Conservation (phyloP, 2,329 filamentous ascomycete genomes). For the Paramyrothecium roridum region DNA sequence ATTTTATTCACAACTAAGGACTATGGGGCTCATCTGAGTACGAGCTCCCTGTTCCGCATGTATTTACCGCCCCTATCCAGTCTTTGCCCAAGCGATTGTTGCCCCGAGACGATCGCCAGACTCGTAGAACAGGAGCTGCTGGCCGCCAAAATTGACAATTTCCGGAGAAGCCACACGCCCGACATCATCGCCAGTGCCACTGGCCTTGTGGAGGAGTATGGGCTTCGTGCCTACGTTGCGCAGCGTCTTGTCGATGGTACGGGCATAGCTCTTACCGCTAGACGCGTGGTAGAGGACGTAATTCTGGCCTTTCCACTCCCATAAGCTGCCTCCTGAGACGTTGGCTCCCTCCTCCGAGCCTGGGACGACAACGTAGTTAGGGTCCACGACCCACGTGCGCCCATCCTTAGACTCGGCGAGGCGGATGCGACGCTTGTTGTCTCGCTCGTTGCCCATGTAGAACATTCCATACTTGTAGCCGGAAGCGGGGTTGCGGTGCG, state of each 20-base stretch:
- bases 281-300: slow-evolving; percentile 13
- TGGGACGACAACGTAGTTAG: slow-evolving; percentile 9
- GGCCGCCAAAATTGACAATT: slow-evolving; percentile 5
- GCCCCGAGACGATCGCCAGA: slow-evolving; percentile 11
- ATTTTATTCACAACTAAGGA: no score
- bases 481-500: slow-evolving; percentile 14
- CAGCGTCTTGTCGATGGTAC: slow-evolving; percentile 11
- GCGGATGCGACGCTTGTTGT: slow-evolving; percentile 18
- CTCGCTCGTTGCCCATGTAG: slow-evolving; percentile 20
- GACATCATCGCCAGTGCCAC: slow-evolving; percentile 6
- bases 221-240: slow-evolving; percentile 8
- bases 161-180: slow-evolving; percentile 11
- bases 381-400: slow-evolving; percentile 10
- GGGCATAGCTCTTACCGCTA: slow-evolving; percentile 12
- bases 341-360: slow-evolving; percentile 10
- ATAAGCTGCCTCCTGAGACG: slow-evolving; percentile 10
- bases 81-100: slow-evolving; percentile 13
- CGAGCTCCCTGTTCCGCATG: no score
- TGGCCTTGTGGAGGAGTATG: slow-evolving; percentile 9
- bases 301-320: slow-evolving; percentile 10
- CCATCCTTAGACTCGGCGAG: slow-evolving; percentile 19
- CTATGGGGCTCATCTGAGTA: no score
- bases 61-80: neutral
- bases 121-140: slow-evolving; percentile 11
- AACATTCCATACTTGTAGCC: slow-evolving; percentile 19